A percentile compares a stretch with the other conserved stretches of the same genome.
These are phyloP conservation scores for Botrytis fragariae DNA, from an alignment of 2,329 filamentous ascomycete genomes.

Conservation along the genomic window DNA sequence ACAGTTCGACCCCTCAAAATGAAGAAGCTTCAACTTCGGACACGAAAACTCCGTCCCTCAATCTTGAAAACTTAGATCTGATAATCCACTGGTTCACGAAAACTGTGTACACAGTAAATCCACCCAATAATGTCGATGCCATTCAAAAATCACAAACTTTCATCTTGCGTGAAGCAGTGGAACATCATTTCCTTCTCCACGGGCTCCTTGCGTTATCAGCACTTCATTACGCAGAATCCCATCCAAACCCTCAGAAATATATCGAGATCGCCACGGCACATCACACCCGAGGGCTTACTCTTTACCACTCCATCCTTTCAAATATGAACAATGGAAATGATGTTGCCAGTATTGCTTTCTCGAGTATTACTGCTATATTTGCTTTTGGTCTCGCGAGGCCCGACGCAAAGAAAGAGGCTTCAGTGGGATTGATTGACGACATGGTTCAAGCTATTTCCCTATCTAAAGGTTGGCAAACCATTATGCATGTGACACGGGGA, in stretches of 20 bases:
- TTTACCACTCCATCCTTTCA: neutral
- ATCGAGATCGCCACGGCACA: neutral
- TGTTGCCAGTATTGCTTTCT: neutral
- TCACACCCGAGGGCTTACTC: neutral
- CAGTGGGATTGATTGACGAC: neutral
- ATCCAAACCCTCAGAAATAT: neutral
- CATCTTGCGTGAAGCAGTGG: neutral
- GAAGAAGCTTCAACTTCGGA: neutral
- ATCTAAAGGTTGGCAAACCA: neutral
- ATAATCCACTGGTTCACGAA: constrained; percentile 5
- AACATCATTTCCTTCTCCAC: neutral
- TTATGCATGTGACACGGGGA: neutral
- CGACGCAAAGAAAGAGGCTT: neutral
- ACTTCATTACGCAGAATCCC: neutral
- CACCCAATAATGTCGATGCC: neutral
- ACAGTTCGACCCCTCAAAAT: neutral
- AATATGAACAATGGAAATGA: neutral
- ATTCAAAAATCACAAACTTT: neutral
- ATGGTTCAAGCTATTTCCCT: neutral
- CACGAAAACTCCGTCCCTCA: neutral
- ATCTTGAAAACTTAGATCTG: neutral
- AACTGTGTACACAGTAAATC: constrained; percentile 4
- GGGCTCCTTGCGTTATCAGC: neutral
- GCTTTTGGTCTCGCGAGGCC: neutral
- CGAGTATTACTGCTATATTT: neutral